Evolutionary conservation across 371 early-diverging fungal genomes (phyloP).

Genomic region (Mucor circinelloides): DNA sequence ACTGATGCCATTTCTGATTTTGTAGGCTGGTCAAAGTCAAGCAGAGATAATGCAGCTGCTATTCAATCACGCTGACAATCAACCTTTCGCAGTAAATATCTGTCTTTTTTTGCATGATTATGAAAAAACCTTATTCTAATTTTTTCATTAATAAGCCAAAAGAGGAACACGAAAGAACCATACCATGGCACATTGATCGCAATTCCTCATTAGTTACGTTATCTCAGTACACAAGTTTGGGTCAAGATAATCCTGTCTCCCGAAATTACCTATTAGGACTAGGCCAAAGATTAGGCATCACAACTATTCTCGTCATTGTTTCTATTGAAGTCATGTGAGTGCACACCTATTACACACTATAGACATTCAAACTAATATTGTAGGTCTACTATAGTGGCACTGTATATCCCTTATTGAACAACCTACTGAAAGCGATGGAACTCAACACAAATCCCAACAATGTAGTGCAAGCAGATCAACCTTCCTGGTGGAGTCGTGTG

Average conservation of each 20-base stretch:
- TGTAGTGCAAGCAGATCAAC: not conserved
- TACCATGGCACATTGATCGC: slow-evolving; percentile 15
- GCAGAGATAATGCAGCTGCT: slow-evolving; percentile 18
- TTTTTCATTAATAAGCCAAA: slow-evolving; percentile 9
- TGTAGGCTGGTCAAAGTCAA: slow-evolving; percentile 21
- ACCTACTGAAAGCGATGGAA: slow-evolving; percentile 11
- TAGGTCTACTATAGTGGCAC: not conserved
- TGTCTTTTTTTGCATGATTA: not conserved
- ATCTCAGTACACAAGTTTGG: slow-evolving; percentile 18
- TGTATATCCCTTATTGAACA: slow-evolving; percentile 10
- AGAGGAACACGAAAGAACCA: slow-evolving; percentile 24
- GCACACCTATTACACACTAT: not conserved
- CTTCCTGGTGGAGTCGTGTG: slow-evolving; percentile 25
- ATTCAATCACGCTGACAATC: slow-evolving; percentile 12
- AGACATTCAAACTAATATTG: not conserved
- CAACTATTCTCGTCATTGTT: slow-evolving; percentile 15
- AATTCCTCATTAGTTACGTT: slow-evolving; percentile 15
- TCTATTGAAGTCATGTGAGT: slow-evolving; percentile 23
- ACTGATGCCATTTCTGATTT: not conserved
- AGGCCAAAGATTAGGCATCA: slow-evolving; percentile 24
- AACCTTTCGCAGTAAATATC: slow-evolving; percentile 14
- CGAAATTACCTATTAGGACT: slow-evolving; percentile 13
- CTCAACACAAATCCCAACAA: not conserved
- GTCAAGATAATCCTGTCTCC: not conserved
- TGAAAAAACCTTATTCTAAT: not conserved